Base-by-base conservation (phyloP, 2,329 filamentous ascomycete species). In the Ceratocystis smalleyi region DNA sequence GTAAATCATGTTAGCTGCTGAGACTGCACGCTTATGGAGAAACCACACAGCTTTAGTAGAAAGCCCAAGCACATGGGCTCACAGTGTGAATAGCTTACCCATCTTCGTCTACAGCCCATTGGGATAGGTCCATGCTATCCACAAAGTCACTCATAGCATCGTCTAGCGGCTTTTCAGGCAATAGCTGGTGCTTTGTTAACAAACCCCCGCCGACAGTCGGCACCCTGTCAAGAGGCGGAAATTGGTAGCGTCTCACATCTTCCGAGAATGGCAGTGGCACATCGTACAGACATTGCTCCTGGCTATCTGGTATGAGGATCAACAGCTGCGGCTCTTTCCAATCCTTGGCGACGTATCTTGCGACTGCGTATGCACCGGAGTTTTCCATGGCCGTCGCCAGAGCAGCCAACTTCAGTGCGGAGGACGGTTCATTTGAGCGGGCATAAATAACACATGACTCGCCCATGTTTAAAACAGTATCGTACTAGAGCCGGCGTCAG, bases 231-330 rank as follows among this genome's bases (percentile, higher is more conserved):
- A 99, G 77, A 0, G 92, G 89, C 5, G 94, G 91, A 69, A 99
- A 99, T 65, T 85, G 87, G 73, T 96, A 97, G n/a, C 81, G 81
- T 43, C 94, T 83, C 59, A 96, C 79, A 71, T 99, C 94, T 76
- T 99, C 94, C 1, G 90, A 86, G 70, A 96, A 99, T 0, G 94
- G 94, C 5, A 97, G 78, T 43, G 94, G 90, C 0, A 95, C 81
- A 71, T 99, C 94, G 68, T 96, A 85, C 1, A 99, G 79, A 69
- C 89, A 92, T 72, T 96, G 91, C 68, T 81, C 78, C 67, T 95
- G 89, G 66, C 96, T 84, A 22, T 83, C 81, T 2, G 94, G 94
- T 4, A 88, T 86, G 54, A 99, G 79, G 15, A 97, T 78, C 0
- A 96, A 75, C 17, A 97, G 77, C 35, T 83, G 71, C 0, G 94